Base-by-base conservation (phyloP, 2,329 filamentous ascomycete genomes). In the Ophiostoma tasmaniense region DNA sequence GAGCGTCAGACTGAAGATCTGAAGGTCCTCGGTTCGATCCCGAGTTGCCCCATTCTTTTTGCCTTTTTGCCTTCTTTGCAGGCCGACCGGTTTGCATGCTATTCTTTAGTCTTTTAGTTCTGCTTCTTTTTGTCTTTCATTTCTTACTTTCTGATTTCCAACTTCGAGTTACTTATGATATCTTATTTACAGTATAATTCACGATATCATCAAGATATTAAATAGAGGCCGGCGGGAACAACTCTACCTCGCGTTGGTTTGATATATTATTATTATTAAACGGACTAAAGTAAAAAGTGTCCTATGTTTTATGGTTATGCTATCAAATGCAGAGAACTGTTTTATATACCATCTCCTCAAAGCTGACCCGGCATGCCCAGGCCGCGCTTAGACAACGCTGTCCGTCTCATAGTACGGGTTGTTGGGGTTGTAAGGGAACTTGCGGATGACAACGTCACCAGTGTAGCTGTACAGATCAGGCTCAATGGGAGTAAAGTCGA, bases 371-470 rank as follows among this genome's bases (percentile, higher is more conserved):
- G 6, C 8, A 20, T n/a, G 25, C 50, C 37, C 17, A 14, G n/a
- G 22, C 13, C 25, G n/a, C 37, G 6, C 45, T 37, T 66, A 70
- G 5, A 67, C 70, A 37, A 76, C 76, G 28, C 72, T 73, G 8
- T 75, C 74, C 37, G 76, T 77, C 71, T 77, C 74, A 70, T 70
- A 77, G 66, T 74, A 78, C 8, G 77, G 76, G 70, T 78, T 68
- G 39, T 75, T 75, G 4, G 78, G 77, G 70, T 78, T 74, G 71
- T 76, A 80, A 7, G 78, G 77, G 69, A 79, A 79, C 72, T 79
- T 79, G 66, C 78, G 73, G 39, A 77, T 73, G 2, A 76, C 76
- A 13, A 75, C 71, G 70, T 77, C 76, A 10, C 76, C 76, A 25
- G 71, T 73, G 71, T 77, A 77, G 5, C 25, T 45, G n/a, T 67